Evolutionary conservation across 164 flowering plant species (phyloP).

Genomic region (Macadamia tetraphylla): DNA sequence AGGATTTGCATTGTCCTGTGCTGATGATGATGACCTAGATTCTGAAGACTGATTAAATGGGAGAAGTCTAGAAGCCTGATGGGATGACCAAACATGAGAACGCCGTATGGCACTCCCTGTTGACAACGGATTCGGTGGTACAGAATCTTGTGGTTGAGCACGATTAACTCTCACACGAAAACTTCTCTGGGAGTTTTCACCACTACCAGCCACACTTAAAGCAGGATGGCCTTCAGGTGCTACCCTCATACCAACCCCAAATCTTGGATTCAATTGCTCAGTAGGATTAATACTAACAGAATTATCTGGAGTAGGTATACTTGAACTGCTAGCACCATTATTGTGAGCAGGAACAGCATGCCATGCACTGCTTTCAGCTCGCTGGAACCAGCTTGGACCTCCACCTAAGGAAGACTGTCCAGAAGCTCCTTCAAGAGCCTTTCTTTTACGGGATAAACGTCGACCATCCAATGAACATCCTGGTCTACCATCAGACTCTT

Average conservation of each 20-base stretch:
- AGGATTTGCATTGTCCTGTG: constrained; percentile 16
- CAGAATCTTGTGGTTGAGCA: constrained; percentile 19
- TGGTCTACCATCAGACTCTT: constrained; percentile 46
- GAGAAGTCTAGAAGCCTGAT: constrained; percentile 20
- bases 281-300: constrained; percentile 13
- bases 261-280: constrained; percentile 33
- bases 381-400: constrained; percentile 34
- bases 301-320: constrained; percentile 21
- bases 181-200: constrained; percentile 27
- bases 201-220: constrained; percentile 16
- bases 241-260: constrained; percentile 29
- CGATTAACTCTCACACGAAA: constrained; percentile 15
- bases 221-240: constrained; percentile 32
- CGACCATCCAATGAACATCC: constrained; percentile 53
- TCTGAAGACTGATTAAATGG: constrained; percentile 30
- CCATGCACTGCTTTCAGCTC: constrained; percentile 42
- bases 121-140: constrained; percentile 25
- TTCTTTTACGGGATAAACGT: constrained; percentile 65
- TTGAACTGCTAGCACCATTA: constrained; percentile 25
- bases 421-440: constrained; percentile 53
- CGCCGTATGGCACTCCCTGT: constrained; percentile 22
- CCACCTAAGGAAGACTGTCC: constrained; percentile 64
- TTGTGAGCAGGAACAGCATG: constrained; percentile 25
- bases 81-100: constrained; percentile 18
- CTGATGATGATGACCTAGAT: constrained; percentile 24